Evolutionary conservation across 805 yeast genomes (phyloP), one percentile per base, ranked within the genome.

Genomic region (Torulaspora quercuum): DNA sequence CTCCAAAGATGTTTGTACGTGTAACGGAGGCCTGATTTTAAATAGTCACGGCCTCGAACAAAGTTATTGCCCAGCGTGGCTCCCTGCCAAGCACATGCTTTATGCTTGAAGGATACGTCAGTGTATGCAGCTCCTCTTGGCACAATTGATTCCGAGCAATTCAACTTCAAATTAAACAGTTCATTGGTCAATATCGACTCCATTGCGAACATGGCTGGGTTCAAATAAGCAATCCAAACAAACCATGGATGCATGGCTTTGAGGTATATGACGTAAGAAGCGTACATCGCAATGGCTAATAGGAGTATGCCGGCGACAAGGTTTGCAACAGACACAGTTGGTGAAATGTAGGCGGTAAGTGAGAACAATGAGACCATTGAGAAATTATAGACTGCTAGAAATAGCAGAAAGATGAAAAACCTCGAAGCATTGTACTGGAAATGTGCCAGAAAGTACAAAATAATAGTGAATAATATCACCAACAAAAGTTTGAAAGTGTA

Each of bases 201-300:
- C 57, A 75, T 77, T 0, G 72, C 73, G 48, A 70, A 79, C 43
- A 69, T 65, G 22, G 78, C 56, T 1, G 85, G 84, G 46, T 80
- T 70, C 15, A 77, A 46, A 45, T 73, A 78, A 20, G 73, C 69
- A 31, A 79, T 64, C 83, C 85, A 80, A 41, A 76, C 71, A 47
- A 80, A 78, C 89, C 90, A 82, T 29, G 76, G 78, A 46, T 75
- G 78, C 80, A 79, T 75, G 7, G 69, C 65, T 3, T 72, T 70
- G 23, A 72, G 59, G 34, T 82, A 85, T 45, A 80, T 70, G 64
- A 78, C 71, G 57, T 67, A 78, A 17, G 86, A 83, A n/a, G 85
- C 72, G 58, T 80, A 82, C 45, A 78, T 62, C 15, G 72, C 64
- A 42, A 75, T 51, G 3, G 68, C 64, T 44, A 80, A 55, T 53